Evolutionary conservation across 2,329 filamentous ascomycete species (phyloP).

Genomic region (Ophiostoma piceae): DNA sequence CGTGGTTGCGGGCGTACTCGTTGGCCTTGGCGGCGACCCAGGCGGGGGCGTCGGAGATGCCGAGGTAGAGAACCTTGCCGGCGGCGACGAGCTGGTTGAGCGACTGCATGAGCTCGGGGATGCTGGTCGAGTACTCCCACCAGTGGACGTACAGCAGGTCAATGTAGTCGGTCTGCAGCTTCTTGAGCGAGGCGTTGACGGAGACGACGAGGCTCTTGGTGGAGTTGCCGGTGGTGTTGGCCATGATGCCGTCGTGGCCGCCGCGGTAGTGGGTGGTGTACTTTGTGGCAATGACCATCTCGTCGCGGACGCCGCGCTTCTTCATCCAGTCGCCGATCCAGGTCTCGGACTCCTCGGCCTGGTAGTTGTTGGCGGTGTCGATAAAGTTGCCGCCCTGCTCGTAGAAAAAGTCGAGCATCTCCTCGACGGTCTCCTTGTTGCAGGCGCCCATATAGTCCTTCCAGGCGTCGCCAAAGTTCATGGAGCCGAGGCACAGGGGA

Average conservation of each 20-base stretch:
- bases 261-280: conserved; percentile 55
- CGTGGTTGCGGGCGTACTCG: conserved; percentile 55
- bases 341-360: conserved; percentile 53
- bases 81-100: conserved; percentile 48
- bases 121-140: conserved; percentile 53
- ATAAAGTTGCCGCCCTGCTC: conserved; percentile 64
- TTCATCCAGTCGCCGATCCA: conserved; percentile 70
- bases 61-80: conserved; percentile 56
- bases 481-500: conserved; percentile 59
- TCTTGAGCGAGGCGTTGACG: conserved; percentile 52
- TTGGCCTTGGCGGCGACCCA: conserved; percentile 52
- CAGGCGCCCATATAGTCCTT: conserved; percentile 57
- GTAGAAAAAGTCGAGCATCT: conserved; percentile 62
- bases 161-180: conserved; percentile 63
- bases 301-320: conserved; percentile 57
- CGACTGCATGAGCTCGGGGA: conserved; percentile 56
- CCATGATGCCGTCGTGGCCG: conserved; percentile 40
- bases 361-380: conserved; percentile 66
- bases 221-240: conserved; percentile 55
- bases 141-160: conserved; percentile 54
- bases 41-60: conserved; percentile 53
- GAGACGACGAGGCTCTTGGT: conserved; percentile 56
- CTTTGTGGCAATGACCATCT: conserved; percentile 68
- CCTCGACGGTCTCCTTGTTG: conserved; percentile 56
- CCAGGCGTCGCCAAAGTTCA: conserved; percentile 60